These are phyloP conservation scores for Phaffomyces opuntiae DNA, from an alignment of 805 yeast species.

Conservation along the genomic window DNA sequence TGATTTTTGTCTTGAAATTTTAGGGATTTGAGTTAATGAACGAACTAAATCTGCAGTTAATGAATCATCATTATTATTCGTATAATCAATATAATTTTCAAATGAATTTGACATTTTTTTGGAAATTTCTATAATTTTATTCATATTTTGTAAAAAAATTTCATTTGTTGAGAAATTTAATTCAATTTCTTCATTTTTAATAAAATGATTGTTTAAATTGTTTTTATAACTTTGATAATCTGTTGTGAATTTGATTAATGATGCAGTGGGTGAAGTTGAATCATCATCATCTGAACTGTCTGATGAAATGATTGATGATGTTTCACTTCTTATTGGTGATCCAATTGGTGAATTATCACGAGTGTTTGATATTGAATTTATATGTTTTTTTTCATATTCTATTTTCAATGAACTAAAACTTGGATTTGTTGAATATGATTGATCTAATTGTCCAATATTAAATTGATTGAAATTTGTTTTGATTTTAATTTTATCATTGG, in stretches of 20 bases:
- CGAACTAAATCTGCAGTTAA: constrained; percentile 30
- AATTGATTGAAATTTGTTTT: not conserved
- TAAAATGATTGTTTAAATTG: constrained; percentile 1
- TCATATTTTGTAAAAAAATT: constrained; percentile 1
- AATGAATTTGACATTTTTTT: constrained; percentile 16
- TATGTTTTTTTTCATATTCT: not conserved
- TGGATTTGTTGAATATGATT: constrained; percentile 6
- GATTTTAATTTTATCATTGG: constrained; percentile 1
- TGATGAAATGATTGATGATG: not conserved
- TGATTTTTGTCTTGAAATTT: constrained; percentile 16
- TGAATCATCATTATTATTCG: constrained; percentile 19
- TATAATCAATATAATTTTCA: constrained; percentile 25
- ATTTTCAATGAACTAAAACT: constrained; percentile 8
- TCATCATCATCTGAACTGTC: constrained; percentile 5
- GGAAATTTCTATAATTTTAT: constrained; percentile 18
- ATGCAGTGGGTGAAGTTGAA: not conserved
- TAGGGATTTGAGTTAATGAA: constrained; percentile 32
- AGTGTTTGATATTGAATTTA: not conserved
- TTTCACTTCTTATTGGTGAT: not conserved
- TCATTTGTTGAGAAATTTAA: constrained; percentile 5
- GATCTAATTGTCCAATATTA: constrained; percentile 1
- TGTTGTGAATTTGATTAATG: constrained; percentile 6
- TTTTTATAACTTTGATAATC: constrained; percentile 1
- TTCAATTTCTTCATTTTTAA: constrained; percentile 1
- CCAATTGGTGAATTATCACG: not conserved